These are phyloP conservation scores for Lepiota brunneoincarnata DNA, from an alignment of 768 basidiomycete genomes.

Conservation along the genomic window DNA sequence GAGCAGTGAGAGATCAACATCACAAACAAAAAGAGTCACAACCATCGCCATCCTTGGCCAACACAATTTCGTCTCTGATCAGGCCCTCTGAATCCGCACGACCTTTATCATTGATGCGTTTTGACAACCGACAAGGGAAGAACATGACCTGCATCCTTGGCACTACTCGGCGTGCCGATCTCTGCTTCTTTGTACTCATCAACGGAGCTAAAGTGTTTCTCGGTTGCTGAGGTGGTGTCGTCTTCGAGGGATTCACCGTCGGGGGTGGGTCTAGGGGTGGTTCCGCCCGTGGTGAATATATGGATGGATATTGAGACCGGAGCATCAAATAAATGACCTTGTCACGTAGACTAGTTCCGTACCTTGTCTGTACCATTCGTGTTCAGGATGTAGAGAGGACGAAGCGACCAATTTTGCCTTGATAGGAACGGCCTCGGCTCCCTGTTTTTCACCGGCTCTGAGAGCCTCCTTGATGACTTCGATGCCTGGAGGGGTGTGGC, in stretches of 20 bases:
- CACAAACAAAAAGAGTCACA: constrained; percentile 32
- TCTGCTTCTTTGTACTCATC: constrained; percentile 24
- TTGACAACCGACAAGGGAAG: not conserved
- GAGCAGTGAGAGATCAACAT: too few species aligned
- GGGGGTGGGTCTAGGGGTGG: too few species aligned
- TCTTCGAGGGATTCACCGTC: constrained; percentile 12
- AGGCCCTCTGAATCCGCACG: constrained; percentile 36
- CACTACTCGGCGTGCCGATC: constrained; percentile 10
- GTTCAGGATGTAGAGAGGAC: constrained; percentile 90
- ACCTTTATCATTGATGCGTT: constrained; percentile 25
- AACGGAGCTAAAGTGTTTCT: constrained; percentile 16
- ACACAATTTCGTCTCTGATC: constrained; percentile 33
- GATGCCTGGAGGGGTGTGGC: constrained; percentile 93
- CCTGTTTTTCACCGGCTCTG: constrained; percentile 82
- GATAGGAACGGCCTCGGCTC: constrained; percentile 89
- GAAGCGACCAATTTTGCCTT: constrained; percentile 97
- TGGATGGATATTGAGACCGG: constrained; percentile 39
- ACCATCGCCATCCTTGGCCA: constrained; percentile 37
- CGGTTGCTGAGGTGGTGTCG: constrained; percentile 17
- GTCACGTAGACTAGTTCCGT: too few species aligned
- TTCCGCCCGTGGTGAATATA: constrained; percentile 35
- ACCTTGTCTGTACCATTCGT: constrained; percentile 98
- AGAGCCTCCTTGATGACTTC: constrained; percentile 95
- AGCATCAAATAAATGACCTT: too few species aligned
- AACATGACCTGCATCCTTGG: not conserved